Base-by-base conservation (phyloP, 2,329 filamentous ascomycete genomes). In the Exutisphaerella laricina region DNA sequence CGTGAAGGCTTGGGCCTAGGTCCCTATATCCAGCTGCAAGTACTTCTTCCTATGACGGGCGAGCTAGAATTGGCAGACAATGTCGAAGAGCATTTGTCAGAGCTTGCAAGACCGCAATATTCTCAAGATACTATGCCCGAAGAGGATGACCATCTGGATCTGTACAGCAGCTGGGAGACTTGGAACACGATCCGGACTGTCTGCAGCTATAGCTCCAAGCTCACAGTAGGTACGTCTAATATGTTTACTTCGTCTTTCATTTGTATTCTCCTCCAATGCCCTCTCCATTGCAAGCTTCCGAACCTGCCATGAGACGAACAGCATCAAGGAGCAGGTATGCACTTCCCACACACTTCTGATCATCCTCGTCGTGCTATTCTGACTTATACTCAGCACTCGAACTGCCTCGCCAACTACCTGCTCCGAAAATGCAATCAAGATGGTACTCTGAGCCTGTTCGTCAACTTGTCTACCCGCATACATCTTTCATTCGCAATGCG, bases 131-230 rank as follows among this genome's bases (percentile, higher is more conserved):
- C n/a, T n/a, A n/a, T n/a, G n/a, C 38, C 29, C 4, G 33, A 33
- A 13, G 57, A 52, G 30, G 56, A 55, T 3, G 49, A 54, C 12
- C 50, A 57, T 13, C 45, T 49, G 16, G 49, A 49, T n/a, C 65
- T 85, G 1, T 92, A 87, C 64, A 82, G 82, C 40, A 76, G 82
- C 2, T 98, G 94, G 94, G 89, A 97, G 66, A 83, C 85, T 1
- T 98, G 92, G 92, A 84, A 98, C 63, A 74, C 83, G 16, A 84
- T 98, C 58, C 78, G 92, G 40, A 83, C 82, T 40, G 72, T 88
- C 44, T 96, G 88, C 75, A 84, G 82, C 68, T 97, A 98, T 67
- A 84, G 83, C 65, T 69, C 76, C 43, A 79, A 88, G 62, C 73
- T 98, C 26, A 84, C 80, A 58, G 79, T 96, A 66, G 86, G 90